Evolutionary conservation across 768 basidiomycete genomes (phyloP), one percentile per base, ranked within the genome.

Genomic region (Leccinellum albellum): DNA sequence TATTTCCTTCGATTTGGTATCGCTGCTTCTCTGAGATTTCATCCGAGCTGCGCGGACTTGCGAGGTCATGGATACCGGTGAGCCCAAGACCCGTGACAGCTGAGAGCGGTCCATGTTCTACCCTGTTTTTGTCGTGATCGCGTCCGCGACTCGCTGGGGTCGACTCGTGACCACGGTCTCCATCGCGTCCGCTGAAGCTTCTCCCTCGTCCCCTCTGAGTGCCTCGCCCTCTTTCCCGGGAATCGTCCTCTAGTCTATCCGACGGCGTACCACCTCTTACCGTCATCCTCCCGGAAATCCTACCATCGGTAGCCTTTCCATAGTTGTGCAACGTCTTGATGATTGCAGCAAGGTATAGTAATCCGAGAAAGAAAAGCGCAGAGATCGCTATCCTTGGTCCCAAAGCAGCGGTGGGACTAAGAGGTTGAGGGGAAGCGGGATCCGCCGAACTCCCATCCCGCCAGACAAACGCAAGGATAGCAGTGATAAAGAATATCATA

Each of bases 401-500:
- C 4, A 87, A 68, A 1, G 76, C 79, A 4, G 74, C 76, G 0
- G 55, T 56, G 0, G 73, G 62, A 4, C 73, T 68, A 0, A 85
- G 74, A 7, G 74, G 73, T 13, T 65, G 59, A 2, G 75, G 74
- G 9, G 60, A 60, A 3, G 66, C 46, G 2, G 66, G 63, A 46
- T 87, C 81, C 13, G 67, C 37, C 1, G 73, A 72, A 0, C 82
- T 78, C 15, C 85, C 87, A 0, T 80, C 79, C 42, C 83, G 76
- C 87, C 86, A 88, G 51, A 88, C 77, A 59, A 81, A 90, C 7
- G 83, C 78, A 31, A 88, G 74, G 61, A 90, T 86, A 13, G 85
- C 75, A 3, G 77, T 64, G 58, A 86, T 69, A 69, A 89, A 89
- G 52, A 83, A 75, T 5, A 88, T 74, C 79, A 90, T 85, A 0